A percentile compares a stretch with the other conserved stretches of the same genome.
Conservation (phyloP, 1,139 yeast genomes). For the Taphrina confusa region DNA sequence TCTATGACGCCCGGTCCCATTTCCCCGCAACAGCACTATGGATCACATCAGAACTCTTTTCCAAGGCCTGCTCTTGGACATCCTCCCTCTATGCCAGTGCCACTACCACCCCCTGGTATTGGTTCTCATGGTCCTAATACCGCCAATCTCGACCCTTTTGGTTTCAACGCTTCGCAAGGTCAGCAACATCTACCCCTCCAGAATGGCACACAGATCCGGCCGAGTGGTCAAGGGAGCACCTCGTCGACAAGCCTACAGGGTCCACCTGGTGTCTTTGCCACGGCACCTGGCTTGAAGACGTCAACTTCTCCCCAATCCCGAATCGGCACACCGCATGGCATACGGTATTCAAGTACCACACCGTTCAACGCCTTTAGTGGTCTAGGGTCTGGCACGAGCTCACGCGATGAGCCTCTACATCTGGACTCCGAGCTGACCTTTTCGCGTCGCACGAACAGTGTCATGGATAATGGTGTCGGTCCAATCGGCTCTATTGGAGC, state of each 20-base stretch:
- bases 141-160: conserved; percentile 11
- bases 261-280: conserved; percentile 20
- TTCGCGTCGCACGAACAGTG: conserved; percentile 4
- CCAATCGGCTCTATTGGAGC: conserved; percentile 7
- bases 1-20: conserved; percentile 19
- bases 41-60: conserved; percentile 20
- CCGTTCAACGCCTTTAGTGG: conserved; percentile 22
- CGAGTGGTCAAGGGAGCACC: conserved; percentile 12
- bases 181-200: not conserved
- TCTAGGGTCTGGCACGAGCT: conserved; percentile 6
- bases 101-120: conserved; percentile 33
- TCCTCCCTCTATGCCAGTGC: conserved; percentile 26
- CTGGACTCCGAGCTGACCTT: conserved; percentile 14
- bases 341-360: not conserved
- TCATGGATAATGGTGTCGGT: not conserved
- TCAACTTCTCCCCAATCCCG: conserved; percentile 25
- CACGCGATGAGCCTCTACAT: conserved; percentile 16
- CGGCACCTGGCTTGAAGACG: conserved; percentile 7
- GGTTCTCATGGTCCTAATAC: not conserved
- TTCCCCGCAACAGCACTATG: conserved; percentile 25
- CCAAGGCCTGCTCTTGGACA: conserved; percentile 19
- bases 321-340: conserved; percentile 24
- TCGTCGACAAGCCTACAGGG: conserved; percentile 8
- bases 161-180: conserved; percentile 3
- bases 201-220: not conserved